Evolutionary conservation across 1,284 basidiomycete genomes (phyloP).

Genomic region (Anthracocystis panici-leucophaei): DNA sequence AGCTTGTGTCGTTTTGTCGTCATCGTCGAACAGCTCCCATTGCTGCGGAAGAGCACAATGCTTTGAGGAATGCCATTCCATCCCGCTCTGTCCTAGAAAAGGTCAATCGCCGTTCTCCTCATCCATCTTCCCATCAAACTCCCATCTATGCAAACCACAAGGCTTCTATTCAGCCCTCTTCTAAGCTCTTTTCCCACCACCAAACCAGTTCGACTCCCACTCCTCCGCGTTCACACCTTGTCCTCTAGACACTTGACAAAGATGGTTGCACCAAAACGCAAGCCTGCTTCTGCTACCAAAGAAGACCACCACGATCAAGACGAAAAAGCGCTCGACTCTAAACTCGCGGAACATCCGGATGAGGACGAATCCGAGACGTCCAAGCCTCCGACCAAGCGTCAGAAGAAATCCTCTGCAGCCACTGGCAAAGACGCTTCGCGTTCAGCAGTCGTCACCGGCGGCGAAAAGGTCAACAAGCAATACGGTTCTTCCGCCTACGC

Average conservation of each 20-base stretch:
- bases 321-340: constrained; percentile 48
- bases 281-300: constrained; percentile 1
- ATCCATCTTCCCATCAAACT: background rate
- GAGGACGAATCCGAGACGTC: constrained; percentile 42
- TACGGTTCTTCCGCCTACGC: constrained; percentile 38
- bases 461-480: constrained; percentile 5
- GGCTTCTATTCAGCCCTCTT: background rate
- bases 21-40: background rate
- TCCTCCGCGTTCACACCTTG: background rate
- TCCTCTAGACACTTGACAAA: background rate
- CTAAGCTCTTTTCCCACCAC: constrained; percentile 6
- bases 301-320: constrained; percentile 26
- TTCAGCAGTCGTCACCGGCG: constrained; percentile 22
- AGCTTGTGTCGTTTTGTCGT: background rate
- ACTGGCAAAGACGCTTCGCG: constrained; percentile 5
- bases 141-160: constrained; percentile 18
- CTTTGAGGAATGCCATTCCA: background rate
- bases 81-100: too few relatives aligned
- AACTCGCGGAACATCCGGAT: constrained; percentile 47
- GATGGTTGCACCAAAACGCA: constrained; percentile 34
- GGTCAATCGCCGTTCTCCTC: background rate
- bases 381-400: constrained; percentile 42
- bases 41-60: background rate
- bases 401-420: constrained; percentile 14
- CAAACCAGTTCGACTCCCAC: background rate